These are phyloP conservation scores for Taiwanofungus camphoratus DNA, from an alignment of 1,284 basidiomycete species.

Conservation along the genomic window DNA sequence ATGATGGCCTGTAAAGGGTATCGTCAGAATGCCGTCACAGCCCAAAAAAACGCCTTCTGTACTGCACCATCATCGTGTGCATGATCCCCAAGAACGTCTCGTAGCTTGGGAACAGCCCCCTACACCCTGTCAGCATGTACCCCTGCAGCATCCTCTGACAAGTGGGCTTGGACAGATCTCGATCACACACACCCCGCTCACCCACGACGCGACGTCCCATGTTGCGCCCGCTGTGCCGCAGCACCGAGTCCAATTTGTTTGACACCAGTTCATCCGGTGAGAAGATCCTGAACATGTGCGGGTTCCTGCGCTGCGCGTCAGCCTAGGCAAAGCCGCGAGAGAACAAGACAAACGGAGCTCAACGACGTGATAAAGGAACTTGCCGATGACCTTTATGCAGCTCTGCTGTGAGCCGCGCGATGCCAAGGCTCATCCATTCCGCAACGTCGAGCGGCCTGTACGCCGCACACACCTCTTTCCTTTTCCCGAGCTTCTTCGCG, in stretches of 20 bases:
- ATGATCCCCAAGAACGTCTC: slow-evolving; percentile 82
- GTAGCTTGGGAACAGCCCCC: slow-evolving; percentile 83
- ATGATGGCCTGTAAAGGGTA: slow-evolving; percentile 88
- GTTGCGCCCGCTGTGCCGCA: slow-evolving; percentile 62
- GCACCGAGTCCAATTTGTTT: slow-evolving; percentile 83
- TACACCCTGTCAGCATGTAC: slow-evolving; percentile 78
- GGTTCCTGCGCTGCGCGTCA: slow-evolving; percentile 45
- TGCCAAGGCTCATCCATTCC: slow-evolving; percentile 55
- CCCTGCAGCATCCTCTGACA: slow-evolving; percentile 86
- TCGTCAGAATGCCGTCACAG: too few species aligned
- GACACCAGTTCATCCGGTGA: slow-evolving; percentile 89
- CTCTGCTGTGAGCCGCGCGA: slow-evolving; percentile 52
- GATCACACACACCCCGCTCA: slow-evolving; percentile 70
- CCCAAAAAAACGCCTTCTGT: too few species aligned
- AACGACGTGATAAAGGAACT: slow-evolving; percentile 54
- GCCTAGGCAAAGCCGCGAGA: neutral
- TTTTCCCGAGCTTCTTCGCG: slow-evolving; percentile 58
- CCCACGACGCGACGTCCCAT: slow-evolving; percentile 67
- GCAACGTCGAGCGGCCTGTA: slow-evolving; percentile 60
- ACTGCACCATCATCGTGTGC: slow-evolving; percentile 80
- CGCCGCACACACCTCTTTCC: slow-evolving; percentile 59
- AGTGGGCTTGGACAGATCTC: slow-evolving; percentile 89
- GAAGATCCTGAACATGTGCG: slow-evolving; percentile 77
- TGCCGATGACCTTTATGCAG: slow-evolving; percentile 75
- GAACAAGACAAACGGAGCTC: slow-evolving; percentile 35